A percentile compares a stretch with the other conserved stretches of the same genome.
Conservation (phyloP, 805 yeast species). For the Millerago galiae region DNA sequence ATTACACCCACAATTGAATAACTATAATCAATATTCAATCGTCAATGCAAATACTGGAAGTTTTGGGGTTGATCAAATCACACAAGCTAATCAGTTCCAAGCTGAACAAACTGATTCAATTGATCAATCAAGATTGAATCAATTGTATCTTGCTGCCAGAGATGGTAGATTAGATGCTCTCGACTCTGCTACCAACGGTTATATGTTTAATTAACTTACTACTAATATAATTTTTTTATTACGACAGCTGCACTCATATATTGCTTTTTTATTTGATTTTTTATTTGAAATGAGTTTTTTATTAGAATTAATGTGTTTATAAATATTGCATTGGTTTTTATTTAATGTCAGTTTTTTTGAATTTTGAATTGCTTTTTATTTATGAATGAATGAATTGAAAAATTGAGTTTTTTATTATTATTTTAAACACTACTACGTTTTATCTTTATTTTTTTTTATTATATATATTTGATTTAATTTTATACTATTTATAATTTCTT, state of each 20-base stretch:
- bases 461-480: no score
- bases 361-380: no score
- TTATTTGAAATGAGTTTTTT: no score
- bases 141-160: constrained; percentile 47
- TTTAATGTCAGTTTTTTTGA: no score
- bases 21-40: constrained; percentile 3
- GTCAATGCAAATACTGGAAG: constrained; percentile 2
- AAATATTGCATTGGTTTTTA: no score
- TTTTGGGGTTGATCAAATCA: constrained; percentile 15
- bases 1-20: not conserved
- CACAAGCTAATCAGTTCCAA: constrained; percentile 12
- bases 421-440: no score
- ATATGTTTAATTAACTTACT: constrained; percentile 2
- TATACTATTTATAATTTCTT: no score
- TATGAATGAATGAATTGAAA: no score
- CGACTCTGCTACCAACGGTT: constrained; percentile 41
- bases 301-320: no score
- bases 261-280: not conserved
- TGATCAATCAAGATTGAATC: constrained; percentile 39
- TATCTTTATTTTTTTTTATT: no score
- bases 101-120: constrained; percentile 30
- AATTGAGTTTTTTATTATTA: no score
- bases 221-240: not conserved
- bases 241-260: no score
- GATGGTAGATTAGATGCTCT: constrained; percentile 49